Base-by-base conservation (phyloP, 2,329 filamentous ascomycete species). In the Diplodia corticola region DNA sequence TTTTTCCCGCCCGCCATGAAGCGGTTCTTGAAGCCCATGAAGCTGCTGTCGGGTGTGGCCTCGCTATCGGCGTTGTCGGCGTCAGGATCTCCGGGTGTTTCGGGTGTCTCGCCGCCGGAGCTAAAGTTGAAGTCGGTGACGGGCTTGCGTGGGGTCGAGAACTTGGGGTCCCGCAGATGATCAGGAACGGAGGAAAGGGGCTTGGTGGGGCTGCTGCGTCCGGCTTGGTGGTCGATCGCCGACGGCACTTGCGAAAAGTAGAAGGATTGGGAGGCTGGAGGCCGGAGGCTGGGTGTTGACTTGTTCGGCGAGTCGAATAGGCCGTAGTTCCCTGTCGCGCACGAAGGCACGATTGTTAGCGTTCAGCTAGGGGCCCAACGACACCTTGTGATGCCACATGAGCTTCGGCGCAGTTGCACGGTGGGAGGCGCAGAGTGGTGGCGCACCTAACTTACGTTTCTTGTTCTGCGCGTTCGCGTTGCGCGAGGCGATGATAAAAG, bases 81-180 rank as follows among this genome's bases (percentile, higher is more conserved):
- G 57, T 63, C 59, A 15, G 70, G 71, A 15, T 57, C 63, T 67
- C 78, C 77, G 0, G 80, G 80, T 4, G 80, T 81, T 67, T 79
- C 79, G 0, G 82, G 81, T 50, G 82, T 84, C 71, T 83, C 82
- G 22, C 80, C 82, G 60, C 81, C 81, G 13, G 80, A 82, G 66
- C 81, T 82, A 65, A 80, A 80, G 65, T 79, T 69, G 67, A 80
- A 80, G 67, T 81, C 79, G 67, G 74, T 69, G 35, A 70, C 69
- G 13, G 70, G 67, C 57, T 74, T 78, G 30, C 77, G 73, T n/a
- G 78, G 78, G 28, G 78, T 79, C 66, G 69, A 76, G 67, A 76
- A 77, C 6, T 73, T 66, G 2, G 75, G 69, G 67, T 77, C 77
- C 53, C 74, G 71, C 2, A 76, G 40, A 24, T 61, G 57, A 12